Evolutionary conservation across 2,329 filamentous ascomycete species (phyloP).

Genomic region (Xylaria digitata): DNA sequence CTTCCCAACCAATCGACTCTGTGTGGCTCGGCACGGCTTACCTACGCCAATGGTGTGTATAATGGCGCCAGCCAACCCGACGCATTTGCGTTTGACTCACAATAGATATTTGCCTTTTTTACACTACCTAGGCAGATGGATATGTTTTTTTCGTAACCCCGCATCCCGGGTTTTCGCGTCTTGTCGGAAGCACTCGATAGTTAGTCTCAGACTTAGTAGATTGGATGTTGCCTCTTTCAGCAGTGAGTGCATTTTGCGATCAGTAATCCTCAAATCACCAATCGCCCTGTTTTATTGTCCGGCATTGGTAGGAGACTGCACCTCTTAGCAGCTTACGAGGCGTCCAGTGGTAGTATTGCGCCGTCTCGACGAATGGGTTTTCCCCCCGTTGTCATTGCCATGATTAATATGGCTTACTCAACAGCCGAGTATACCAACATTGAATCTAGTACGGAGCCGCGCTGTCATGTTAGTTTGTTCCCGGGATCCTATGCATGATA

Average conservation of each 20-base stretch:
- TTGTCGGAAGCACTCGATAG: background rate
- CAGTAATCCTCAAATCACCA: background rate
- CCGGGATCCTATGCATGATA: background rate
- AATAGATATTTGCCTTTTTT: background rate
- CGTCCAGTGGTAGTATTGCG: background rate
- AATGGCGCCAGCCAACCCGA: slow-evolving; percentile 21
- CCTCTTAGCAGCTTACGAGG: background rate
- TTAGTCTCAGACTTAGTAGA: background rate
- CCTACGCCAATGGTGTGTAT: background rate
- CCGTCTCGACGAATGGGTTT: background rate
- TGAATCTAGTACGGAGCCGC: background rate
- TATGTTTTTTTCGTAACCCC: background rate
- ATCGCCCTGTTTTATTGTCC: background rate
- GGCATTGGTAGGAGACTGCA: background rate
- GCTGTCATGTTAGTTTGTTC: no score
- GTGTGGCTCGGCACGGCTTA: slow-evolving; percentile 24
- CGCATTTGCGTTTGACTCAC: background rate
- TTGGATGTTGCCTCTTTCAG: background rate
- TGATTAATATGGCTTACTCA: background rate
- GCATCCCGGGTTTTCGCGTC: background rate
- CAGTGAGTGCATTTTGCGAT: background rate
- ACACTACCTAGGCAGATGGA: no score
- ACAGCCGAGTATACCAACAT: background rate
- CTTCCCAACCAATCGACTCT: slow-evolving; percentile 25
- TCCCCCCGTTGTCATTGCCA: background rate